A percentile compares a stretch with the other conserved stretches of the same genome.
Conservation (phyloP, 2,329 filamentous ascomycete genomes). For the Fusarium foetens region DNA sequence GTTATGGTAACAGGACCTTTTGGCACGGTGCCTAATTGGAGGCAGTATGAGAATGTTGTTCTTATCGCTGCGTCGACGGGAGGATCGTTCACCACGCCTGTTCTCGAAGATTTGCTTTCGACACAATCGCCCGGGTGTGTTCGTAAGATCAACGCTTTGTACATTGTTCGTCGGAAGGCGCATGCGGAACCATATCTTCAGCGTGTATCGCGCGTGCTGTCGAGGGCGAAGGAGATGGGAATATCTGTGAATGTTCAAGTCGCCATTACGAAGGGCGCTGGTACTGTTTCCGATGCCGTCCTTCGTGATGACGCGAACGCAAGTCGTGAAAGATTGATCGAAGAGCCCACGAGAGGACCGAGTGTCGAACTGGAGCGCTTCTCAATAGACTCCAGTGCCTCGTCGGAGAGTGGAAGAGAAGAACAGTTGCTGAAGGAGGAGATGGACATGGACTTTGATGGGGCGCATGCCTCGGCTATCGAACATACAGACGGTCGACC, state of each 20-base stretch:
- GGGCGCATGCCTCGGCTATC: constrained; percentile 19
- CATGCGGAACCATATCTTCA: constrained; percentile 38
- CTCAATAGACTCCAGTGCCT: constrained; percentile 35
- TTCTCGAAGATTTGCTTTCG: constrained; percentile 36
- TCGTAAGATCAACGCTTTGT: constrained; percentile 37
- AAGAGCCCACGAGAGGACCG: constrained; percentile 12
- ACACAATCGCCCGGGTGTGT: constrained; percentile 36
- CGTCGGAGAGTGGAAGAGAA: constrained; percentile 27
- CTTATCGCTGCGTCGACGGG: constrained; percentile 39
- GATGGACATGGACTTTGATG: constrained; percentile 34
- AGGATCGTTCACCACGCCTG: constrained; percentile 39
- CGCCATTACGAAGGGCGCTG: constrained; percentile 29
- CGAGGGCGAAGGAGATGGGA: constrained; percentile 39
- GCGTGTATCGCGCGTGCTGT: constrained; percentile 17
- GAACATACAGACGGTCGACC: constrained; percentile 40
- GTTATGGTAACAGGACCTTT: constrained; percentile 41
- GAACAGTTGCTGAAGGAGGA: constrained; percentile 42
- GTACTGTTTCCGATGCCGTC: background rate
- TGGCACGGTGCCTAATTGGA: constrained; percentile 38
- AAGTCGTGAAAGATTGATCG: constrained; percentile 39
- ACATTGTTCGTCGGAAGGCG: constrained; percentile 32
- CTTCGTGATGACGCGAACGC: constrained; percentile 21
- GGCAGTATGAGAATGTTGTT: constrained; percentile 39
- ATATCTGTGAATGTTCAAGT: constrained; percentile 38
- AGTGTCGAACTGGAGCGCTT: constrained; percentile 40